Percentiles rank a stretch among this genome's conserved stretches.
These are phyloP conservation scores for Paecilomyces fulvus DNA, from an alignment of 2,329 filamentous ascomycete species.

Conservation along the genomic window DNA sequence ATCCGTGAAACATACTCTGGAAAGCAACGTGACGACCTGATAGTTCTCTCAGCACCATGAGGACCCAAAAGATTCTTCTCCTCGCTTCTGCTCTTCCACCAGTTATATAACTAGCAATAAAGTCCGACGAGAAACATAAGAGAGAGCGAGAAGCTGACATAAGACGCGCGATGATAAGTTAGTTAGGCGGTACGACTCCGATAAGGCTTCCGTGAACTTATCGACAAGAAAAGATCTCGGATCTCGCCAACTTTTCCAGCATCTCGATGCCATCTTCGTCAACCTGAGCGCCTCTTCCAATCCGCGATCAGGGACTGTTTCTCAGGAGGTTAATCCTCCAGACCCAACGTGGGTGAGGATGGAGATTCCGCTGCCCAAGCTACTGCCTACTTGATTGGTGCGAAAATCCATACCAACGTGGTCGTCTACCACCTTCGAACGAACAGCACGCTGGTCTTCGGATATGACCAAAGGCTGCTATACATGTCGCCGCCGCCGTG, in stretches of 20 bases:
- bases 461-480: constrained; percentile 35
- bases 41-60: no score
- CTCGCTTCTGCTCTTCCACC: no score
- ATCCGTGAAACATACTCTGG: no score
- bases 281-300: neutral
- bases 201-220: neutral
- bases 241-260: neutral
- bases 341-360: neutral
- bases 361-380: neutral
- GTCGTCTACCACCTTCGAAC: neutral
- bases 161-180: neutral
- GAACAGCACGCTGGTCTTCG: neutral
- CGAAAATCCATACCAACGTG: neutral
- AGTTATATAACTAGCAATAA: no score
- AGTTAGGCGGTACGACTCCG: neutral
- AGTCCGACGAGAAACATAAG: no score
- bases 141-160: neutral
- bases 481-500: constrained; percentile 36
- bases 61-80: no score
- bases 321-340: neutral
- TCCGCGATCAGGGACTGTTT: neutral
- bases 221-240: neutral
- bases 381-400: neutral
- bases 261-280: neutral
- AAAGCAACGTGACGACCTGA: no score